Percentiles rank a stretch among this genome's conserved stretches.
Evolutionary conservation across 2,329 filamentous ascomycete genomes (phyloP).

Genomic region (Pseudogymnoascus sp.): DNA sequence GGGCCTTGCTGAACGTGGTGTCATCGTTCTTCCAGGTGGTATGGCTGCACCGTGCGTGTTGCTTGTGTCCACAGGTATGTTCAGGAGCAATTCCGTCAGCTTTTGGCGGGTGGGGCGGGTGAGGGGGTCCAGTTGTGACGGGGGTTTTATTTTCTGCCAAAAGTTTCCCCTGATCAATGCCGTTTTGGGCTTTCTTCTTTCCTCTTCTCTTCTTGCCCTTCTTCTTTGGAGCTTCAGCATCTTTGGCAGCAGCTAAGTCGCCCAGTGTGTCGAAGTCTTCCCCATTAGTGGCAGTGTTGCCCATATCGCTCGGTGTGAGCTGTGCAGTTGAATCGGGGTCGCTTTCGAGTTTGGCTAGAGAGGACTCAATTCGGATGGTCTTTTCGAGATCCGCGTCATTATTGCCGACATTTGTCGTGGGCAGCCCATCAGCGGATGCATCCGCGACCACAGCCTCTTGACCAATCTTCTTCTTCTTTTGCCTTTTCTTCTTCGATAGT

Average conservation of each 20-base stretch:
- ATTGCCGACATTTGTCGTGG: not conserved
- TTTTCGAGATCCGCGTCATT: not conserved
- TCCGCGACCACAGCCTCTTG: not conserved
- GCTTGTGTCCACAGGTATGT: not conserved
- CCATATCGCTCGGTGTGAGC: not conserved
- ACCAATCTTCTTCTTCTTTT: not conserved
- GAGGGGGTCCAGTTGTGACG: not conserved
- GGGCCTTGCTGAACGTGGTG: not conserved
- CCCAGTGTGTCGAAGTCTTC: not conserved
- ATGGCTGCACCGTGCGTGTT: not conserved
- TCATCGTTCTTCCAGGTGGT: constrained; percentile 1
- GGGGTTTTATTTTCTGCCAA: not conserved
- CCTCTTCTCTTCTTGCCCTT: not conserved
- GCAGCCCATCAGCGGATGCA: too few relatives aligned
- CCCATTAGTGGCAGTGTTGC: not conserved
- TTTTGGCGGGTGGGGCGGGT: not conserved
- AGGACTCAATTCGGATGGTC: not conserved
- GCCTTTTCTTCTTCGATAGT: not conserved
- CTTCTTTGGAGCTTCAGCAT: not conserved
- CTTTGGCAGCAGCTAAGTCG: not conserved
- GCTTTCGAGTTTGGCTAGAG: not conserved
- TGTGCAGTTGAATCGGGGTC: not conserved
- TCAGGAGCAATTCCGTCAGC: not conserved
- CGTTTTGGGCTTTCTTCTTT: not conserved
- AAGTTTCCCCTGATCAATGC: not conserved